Evolutionary conservation across 345 rosid genomes (phyloP), one percentile per base, ranked within the genome.

Genomic region (Raphanus sativus): DNA sequence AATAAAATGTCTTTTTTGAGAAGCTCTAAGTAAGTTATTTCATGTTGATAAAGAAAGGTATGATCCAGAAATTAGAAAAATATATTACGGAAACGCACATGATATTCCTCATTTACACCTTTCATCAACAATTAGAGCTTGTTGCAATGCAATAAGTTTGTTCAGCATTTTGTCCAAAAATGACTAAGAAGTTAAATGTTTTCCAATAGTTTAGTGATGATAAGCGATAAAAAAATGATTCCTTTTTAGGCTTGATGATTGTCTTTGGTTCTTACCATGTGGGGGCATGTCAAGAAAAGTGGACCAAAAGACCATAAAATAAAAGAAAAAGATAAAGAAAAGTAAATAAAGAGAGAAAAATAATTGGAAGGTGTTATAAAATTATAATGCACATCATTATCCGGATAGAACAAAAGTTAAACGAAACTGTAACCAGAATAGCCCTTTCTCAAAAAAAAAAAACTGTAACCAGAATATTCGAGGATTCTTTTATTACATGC

Each of bases 231-330:
- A 78, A 78, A 66, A 62, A 62, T 68, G 70, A 73, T 74, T 73
- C 77, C 58, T 26, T 67, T 61, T 4, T 74, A 79, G 78, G 71
- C 71, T 79, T 74, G 74, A 79, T 79, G 77, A 79, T 73, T 79
- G 50, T 67, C 70, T 59, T 74, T 56, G 67, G 67, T 69, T 74
- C 75, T 74, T 56, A 69, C 67, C 79, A 79, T 69, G 78, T 79
- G 75, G 74, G 74, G 79, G 71, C 55, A 79, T 69, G 79, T 75
- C 78, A 79, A 67, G 25, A 38, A 74, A 74, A 79, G 82, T 74
- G 82, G 75, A 79, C 79, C 82, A 52, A 52, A 48, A 48, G 24
- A 15, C 58, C 58, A 52, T 15, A 15, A 52, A 16, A 52, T 5
- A 4, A 42, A 25, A 28, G 45, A 32, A 55, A 71, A 64, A 40